These are phyloP conservation scores for Leucocoprinus sp. DNA, from an alignment of 768 basidiomycete genomes.

Conservation along the genomic window DNA sequence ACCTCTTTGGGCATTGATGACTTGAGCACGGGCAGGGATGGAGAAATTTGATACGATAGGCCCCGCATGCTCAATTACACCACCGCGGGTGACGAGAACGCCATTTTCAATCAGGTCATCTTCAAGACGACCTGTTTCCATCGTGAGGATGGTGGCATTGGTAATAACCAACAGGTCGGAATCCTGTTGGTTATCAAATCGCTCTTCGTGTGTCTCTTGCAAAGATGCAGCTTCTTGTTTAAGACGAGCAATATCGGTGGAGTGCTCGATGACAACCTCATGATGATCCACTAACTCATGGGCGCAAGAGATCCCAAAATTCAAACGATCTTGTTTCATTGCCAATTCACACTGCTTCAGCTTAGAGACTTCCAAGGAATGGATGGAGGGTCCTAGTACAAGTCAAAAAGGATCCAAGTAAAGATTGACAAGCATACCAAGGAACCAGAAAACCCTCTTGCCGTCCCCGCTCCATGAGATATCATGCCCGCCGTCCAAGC, in stretches of 20 bases:
- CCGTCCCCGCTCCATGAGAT: slow-evolving; percentile 58
- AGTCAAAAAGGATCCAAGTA: background rate
- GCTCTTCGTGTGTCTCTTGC: slow-evolving; percentile 14
- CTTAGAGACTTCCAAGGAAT: slow-evolving; percentile 49
- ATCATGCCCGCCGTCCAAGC: slow-evolving; percentile 69
- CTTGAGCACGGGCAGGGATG: slow-evolving; percentile 25
- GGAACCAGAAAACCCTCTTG: slow-evolving; percentile 61
- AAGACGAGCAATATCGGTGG: slow-evolving; percentile 53
- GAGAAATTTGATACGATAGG: slow-evolving; percentile 21
- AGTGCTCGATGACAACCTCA: slow-evolving; percentile 49
- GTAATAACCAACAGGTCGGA: slow-evolving; percentile 47
- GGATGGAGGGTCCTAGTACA: slow-evolving; percentile 49
- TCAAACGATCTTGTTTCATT: slow-evolving; percentile 39
- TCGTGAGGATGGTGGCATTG: slow-evolving; percentile 66
- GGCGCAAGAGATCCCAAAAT: slow-evolving; percentile 58
- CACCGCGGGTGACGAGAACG: slow-evolving; percentile 44
- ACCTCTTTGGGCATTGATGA: slow-evolving; percentile 60
- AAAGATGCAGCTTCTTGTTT: slow-evolving; percentile 37
- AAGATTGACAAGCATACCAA: slow-evolving; percentile 38
- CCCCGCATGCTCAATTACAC: slow-evolving; percentile 47
- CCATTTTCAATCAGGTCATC: slow-evolving; percentile 46
- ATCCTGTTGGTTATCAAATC: slow-evolving; percentile 17
- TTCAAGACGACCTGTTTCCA: slow-evolving; percentile 45
- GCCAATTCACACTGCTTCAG: slow-evolving; percentile 39
- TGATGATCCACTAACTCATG: slow-evolving; percentile 48